Evolutionary conservation across 1,139 yeast genomes (phyloP).

Genomic region (Pichia terricola): DNA sequence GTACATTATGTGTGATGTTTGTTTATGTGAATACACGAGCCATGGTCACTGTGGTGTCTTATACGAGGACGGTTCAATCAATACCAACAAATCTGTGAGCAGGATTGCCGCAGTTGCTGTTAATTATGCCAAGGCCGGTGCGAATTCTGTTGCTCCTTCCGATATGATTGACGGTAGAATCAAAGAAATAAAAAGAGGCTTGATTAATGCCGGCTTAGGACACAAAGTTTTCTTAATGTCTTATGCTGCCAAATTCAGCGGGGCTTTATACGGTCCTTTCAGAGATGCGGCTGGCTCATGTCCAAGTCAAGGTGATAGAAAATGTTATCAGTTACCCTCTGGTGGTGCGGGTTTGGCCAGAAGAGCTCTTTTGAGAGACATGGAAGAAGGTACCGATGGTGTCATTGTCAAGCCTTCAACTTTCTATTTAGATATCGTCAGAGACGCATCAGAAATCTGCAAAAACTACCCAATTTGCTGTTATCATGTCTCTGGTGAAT

Average conservation of each 20-base stretch:
- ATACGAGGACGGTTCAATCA: constrained; percentile 75
- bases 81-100: constrained; percentile 64
- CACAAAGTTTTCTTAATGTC: constrained; percentile 87
- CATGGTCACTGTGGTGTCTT: constrained; percentile 97
- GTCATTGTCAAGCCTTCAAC: constrained; percentile 96
- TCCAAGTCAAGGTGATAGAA: constrained; percentile 88
- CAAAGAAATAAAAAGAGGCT: constrained; percentile 75
- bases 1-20: constrained; percentile 88
- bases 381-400: constrained; percentile 92
- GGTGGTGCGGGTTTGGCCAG: constrained; percentile 92
- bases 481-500: constrained; percentile 96
- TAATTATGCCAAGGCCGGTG: constrained; percentile 92
- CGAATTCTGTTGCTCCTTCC: constrained; percentile 91
- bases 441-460: constrained; percentile 80
- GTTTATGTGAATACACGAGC: constrained; percentile 90
- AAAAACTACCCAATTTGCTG: constrained; percentile 84
- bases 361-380: constrained; percentile 77
- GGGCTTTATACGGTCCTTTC: constrained; percentile 91
- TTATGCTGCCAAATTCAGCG: constrained; percentile 89
- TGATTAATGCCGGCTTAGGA: constrained; percentile 75
- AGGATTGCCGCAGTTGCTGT: constrained; percentile 93
- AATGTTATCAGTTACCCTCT: constrained; percentile 86
- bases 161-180: constrained; percentile 98
- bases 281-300: constrained; percentile 94
- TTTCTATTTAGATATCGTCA: constrained; percentile 81